phyloP scores from a whole-genome alignment of 345 rosid species.

The Zanthoxylum bungeanum region DNA sequence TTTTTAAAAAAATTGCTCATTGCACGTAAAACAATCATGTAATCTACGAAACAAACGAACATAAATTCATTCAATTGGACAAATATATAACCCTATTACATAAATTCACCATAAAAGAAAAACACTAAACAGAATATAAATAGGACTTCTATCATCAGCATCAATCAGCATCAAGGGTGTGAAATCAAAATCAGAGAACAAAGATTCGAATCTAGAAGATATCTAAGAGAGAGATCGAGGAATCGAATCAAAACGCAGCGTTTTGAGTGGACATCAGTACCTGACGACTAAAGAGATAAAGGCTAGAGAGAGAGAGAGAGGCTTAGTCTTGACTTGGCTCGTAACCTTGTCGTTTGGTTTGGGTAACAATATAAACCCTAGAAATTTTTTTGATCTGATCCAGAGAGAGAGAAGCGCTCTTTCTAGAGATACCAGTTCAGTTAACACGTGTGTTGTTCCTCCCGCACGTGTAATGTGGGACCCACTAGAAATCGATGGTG shows the following conservation, averaged over 20 bases:
- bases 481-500: background rate
- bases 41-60: background rate
- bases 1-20: background rate
- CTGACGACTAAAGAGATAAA: background rate
- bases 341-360: background rate
- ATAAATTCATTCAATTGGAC: background rate
- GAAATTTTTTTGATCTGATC: background rate
- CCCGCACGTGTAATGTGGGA: no score
- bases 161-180: no score
- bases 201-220: background rate
- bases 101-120: background rate
- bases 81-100: no score
- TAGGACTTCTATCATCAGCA: no score
- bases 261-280: background rate
- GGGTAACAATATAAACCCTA: conserved; percentile 16
- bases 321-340: no score
- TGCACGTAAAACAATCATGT: background rate
- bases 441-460: no score
- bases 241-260: background rate
- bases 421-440: background rate
- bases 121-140: no score
- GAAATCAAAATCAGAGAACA: background rate
- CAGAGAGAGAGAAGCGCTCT: background rate
- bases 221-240: background rate
- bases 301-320: no score